Percentiles rank a stretch among this genome's conserved stretches.
These are phyloP conservation scores for Saitozyma podzolica DNA, from an alignment of 768 basidiomycete species.

Conservation along the genomic window DNA sequence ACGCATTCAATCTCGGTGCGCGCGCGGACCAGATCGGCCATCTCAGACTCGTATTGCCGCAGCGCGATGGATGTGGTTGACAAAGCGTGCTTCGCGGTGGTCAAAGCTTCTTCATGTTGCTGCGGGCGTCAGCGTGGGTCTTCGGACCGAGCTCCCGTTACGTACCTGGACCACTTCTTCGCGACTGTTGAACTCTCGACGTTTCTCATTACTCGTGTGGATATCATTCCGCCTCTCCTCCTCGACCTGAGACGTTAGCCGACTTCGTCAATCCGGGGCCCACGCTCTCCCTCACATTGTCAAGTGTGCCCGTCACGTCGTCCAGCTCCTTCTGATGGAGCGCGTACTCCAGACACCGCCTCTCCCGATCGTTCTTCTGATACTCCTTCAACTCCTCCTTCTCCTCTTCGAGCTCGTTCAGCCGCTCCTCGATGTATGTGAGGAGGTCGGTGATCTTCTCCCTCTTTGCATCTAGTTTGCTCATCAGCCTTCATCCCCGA, in stretches of 20 bases:
- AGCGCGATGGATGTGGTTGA: conserved; percentile 71
- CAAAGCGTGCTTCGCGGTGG: conserved; percentile 67
- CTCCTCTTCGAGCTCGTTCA: conserved; percentile 92
- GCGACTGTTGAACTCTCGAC: conserved; percentile 76
- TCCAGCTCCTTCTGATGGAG: conserved; percentile 86
- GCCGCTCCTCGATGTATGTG: conserved; percentile 83
- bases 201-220: conserved; percentile 75
- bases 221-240: conserved; percentile 75
- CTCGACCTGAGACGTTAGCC: conserved; percentile 52
- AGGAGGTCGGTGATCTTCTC: conserved; percentile 86
- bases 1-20: conserved; percentile 84
- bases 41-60: conserved; percentile 74
- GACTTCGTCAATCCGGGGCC: neutral
- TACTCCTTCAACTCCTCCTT: conserved; percentile 97
- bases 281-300: conserved; percentile 61
- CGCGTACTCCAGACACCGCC: conserved; percentile 91
- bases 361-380: conserved; percentile 85
- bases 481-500: neutral
- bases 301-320: conserved; percentile 81
- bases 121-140: conserved; percentile 45
- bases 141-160: conserved; percentile 3
- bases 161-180: conserved; percentile 82
- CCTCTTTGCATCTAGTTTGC: conserved; percentile 68
- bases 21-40: conserved; percentile 79
- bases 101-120: conserved; percentile 72